Base-by-base conservation (phyloP, 352 stramenopile genomes). In the Pilasporangium apinafurcum region DNA sequence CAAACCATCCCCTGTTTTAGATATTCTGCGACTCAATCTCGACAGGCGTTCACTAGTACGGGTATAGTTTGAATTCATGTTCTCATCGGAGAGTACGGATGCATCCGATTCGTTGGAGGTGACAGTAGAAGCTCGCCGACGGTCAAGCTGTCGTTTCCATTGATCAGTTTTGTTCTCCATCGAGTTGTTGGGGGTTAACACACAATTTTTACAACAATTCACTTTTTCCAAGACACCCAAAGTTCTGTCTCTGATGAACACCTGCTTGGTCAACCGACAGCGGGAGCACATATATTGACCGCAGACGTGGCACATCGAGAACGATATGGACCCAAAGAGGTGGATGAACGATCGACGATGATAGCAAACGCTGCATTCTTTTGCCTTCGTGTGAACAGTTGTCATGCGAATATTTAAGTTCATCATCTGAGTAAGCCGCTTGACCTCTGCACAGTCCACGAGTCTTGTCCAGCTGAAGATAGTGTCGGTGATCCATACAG, bases 181-280 rank as follows among this genome's bases (percentile, higher is more conserved):
- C n/a, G n/a, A n/a, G n/a, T n/a, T n/a, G 38, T 63, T 75, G 21
- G 67, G 63, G 0, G 42, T 57, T 4, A 62, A 48, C 24, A 79
- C 63, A 44, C 67, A 79, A 4, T 42, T 45, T 17, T 48, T 63
- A 48, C 67, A 79, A 2, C 55, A 57, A 8, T 54, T 57, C 31
- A 75, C 56, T 32, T 75, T 79, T 8, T 56, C 31, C 17, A 79
- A 79, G 17, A 55, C 42, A 17, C 67, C 67, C 6, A 79, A 52
- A 37, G 73, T 60, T 14, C 63, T 57, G n/a, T n/a, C n/a, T n/a
- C n/a, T n/a, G 24, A 76, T 42, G 32, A 81, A 86, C 29, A 86
- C 59, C 29, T 53, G 52, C 54, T 75, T 79, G 37, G 50, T 45
- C 2, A 29, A 43, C 1, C 62, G 59, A 45, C 73, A 86, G 14